Evolutionary conservation across 805 yeast genomes (phyloP).

Genomic region (Candida parachauliodes): DNA sequence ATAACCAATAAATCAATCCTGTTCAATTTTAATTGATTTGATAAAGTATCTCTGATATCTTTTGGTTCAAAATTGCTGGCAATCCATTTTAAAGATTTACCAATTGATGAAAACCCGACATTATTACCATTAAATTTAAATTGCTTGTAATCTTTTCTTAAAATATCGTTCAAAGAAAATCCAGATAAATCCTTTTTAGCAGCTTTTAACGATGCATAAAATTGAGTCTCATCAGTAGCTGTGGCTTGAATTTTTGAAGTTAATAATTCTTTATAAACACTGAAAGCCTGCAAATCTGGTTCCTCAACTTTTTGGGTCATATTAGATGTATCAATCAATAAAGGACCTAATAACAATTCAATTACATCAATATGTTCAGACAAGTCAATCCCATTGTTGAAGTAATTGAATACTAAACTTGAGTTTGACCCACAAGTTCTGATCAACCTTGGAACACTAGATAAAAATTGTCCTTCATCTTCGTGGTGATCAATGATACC

Average conservation of each 20-base stretch:
- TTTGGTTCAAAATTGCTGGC: constrained; percentile 19
- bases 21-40: constrained; percentile 15
- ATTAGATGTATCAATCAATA: constrained; percentile 72
- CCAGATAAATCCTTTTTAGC: constrained; percentile 66
- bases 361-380: constrained; percentile 31
- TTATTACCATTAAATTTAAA: constrained; percentile 39
- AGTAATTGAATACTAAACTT: constrained; percentile 64
- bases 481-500: constrained; percentile 87
- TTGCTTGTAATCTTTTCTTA: constrained; percentile 82
- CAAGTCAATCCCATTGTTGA: constrained; percentile 31
- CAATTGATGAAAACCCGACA: constrained; percentile 77
- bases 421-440: constrained; percentile 74
- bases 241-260: not conserved
- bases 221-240: constrained; percentile 1
- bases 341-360: constrained; percentile 59
- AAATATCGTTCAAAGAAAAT: constrained; percentile 54
- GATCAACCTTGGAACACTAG: constrained; percentile 61
- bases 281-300: constrained; percentile 49
- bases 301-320: constrained; percentile 60
- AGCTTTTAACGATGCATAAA: constrained; percentile 26
- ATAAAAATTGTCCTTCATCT: constrained; percentile 51
- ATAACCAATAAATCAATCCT: constrained; percentile 29
- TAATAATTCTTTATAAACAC: constrained; percentile 29
- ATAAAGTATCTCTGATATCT: constrained; percentile 22
- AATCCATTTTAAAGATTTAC: constrained; percentile 59